phyloP scores from a whole-genome alignment of 2,329 filamentous ascomycete species.

The Calcarisporium arbuscula region DNA sequence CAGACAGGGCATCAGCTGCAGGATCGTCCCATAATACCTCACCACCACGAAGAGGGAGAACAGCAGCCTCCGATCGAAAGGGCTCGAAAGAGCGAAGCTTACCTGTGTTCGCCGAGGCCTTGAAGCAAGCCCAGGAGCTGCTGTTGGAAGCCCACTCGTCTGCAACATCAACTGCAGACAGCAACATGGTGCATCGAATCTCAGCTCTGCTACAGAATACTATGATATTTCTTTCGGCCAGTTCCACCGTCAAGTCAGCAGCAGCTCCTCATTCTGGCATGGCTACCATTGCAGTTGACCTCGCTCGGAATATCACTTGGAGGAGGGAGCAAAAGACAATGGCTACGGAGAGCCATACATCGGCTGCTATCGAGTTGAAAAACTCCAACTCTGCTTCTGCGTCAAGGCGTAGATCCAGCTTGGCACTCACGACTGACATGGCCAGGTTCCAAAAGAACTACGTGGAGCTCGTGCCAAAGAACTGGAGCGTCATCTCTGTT shows the following conservation, averaged over 20 bases:
- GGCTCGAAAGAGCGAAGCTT: constrained; percentile 21
- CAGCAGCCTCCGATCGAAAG: constrained; percentile 16
- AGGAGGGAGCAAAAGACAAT: constrained; percentile 57
- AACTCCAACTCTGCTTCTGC: constrained; percentile 21
- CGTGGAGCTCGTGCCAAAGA: constrained; percentile 73
- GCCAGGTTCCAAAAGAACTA: constrained; percentile 70
- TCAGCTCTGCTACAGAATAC: constrained; percentile 59
- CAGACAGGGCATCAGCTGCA: constrained; percentile 33
- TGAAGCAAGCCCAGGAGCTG: constrained; percentile 60
- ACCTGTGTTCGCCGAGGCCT: constrained; percentile 48
- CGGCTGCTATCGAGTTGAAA: too few species aligned
- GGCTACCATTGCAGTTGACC: constrained; percentile 59
- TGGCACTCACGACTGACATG: constrained; percentile 45
- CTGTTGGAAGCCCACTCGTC: constrained; percentile 58
- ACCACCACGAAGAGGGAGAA: constrained; percentile 25
- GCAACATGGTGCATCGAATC: constrained; percentile 56
- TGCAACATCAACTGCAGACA: constrained; percentile 46
- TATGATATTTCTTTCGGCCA: constrained; percentile 59
- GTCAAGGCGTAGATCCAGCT: constrained; percentile 31
- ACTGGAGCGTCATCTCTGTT: constrained; percentile 83
- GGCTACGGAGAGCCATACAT: constrained; percentile 17
- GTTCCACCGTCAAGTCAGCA: constrained; percentile 40
- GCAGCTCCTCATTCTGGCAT: constrained; percentile 46
- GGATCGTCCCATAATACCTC: constrained; percentile 28
- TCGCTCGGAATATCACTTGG: constrained; percentile 64